Evolutionary conservation across 768 basidiomycete species (phyloP).

Genomic region (Mycena latifolia): DNA sequence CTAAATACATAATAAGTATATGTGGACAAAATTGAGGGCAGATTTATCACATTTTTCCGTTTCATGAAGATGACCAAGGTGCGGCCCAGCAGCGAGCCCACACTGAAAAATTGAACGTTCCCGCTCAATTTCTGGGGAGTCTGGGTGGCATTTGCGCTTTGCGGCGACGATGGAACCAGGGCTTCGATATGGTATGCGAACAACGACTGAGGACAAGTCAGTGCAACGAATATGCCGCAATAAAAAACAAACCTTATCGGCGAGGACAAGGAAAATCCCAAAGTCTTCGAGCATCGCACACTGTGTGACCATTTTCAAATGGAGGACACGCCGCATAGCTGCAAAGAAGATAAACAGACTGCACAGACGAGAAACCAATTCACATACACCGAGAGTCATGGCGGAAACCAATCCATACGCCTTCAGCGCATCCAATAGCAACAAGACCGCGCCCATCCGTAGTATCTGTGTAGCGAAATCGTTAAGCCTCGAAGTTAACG

Average conservation of each 20-base stretch:
- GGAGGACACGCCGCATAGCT: slow-evolving; percentile 95
- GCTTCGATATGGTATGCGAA: slow-evolving; percentile 98
- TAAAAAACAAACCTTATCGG: slow-evolving; percentile 76
- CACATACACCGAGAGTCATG: slow-evolving; percentile 86
- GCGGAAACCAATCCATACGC: slow-evolving; percentile 97
- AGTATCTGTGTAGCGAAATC: slow-evolving; percentile 74
- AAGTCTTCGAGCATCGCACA: slow-evolving; percentile 97
- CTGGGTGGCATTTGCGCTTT: slow-evolving; percentile 74
- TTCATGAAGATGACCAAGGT: slow-evolving; percentile 97
- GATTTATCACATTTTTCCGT: slow-evolving; percentile 77
- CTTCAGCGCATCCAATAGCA: slow-evolving; percentile 94
- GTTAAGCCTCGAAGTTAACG: not conserved
- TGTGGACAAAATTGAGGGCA: not conserved
- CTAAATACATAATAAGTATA: slow-evolving; percentile 42
- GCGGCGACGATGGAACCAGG: slow-evolving; percentile 88
- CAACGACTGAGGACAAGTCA: slow-evolving; percentile 65
- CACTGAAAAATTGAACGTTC: slow-evolving; percentile 96
- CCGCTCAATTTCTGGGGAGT: slow-evolving; percentile 93
- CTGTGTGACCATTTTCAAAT: slow-evolving; percentile 94
- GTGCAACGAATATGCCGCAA: not conserved
- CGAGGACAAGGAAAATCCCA: slow-evolving; percentile 94
- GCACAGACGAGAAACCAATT: not conserved
- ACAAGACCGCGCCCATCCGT: slow-evolving; percentile 88
- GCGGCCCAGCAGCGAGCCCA: slow-evolving; percentile 87
- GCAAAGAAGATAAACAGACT: slow-evolving; percentile 17